Evolutionary conservation across 441 rosid genomes (phyloP).

Genomic region (Mallotus japonicus): DNA sequence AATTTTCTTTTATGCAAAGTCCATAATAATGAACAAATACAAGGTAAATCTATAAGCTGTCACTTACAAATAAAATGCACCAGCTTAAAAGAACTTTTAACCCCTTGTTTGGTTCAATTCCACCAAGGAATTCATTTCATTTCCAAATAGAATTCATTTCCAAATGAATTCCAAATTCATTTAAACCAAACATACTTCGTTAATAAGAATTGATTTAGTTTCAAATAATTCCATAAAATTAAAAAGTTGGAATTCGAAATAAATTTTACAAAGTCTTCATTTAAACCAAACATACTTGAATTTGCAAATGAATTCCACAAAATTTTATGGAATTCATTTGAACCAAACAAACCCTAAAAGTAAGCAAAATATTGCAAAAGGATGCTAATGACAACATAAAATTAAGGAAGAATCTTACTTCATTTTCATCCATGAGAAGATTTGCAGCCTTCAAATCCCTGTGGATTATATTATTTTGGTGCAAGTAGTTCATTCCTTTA

Average conservation of each 20-base stretch:
- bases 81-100: neutral
- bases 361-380: neutral
- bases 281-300: too few species aligned
- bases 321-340: too few species aligned
- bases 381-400: neutral
- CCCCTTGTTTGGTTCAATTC: too few species aligned
- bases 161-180: too few species aligned
- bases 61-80: neutral
- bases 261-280: too few species aligned
- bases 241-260: too few species aligned
- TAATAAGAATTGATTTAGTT: too few species aligned
- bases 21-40: neutral
- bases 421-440: slow-evolving; percentile 99
- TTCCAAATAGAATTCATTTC: too few species aligned
- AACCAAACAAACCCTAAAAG: neutral
- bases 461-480: slow-evolving; percentile 94
- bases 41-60: neutral
- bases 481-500: slow-evolving; percentile 97
- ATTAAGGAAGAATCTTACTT: slow-evolving; percentile 46
- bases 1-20: neutral
- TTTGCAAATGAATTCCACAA: too few species aligned
- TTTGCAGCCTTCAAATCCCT: slow-evolving; percentile 97
- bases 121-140: too few species aligned
- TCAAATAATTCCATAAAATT: too few species aligned
- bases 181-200: too few species aligned